Evolutionary conservation across 495 filamentous ascomycete species (phyloP).

Genomic region (Cercophora newfieldiana): DNA sequence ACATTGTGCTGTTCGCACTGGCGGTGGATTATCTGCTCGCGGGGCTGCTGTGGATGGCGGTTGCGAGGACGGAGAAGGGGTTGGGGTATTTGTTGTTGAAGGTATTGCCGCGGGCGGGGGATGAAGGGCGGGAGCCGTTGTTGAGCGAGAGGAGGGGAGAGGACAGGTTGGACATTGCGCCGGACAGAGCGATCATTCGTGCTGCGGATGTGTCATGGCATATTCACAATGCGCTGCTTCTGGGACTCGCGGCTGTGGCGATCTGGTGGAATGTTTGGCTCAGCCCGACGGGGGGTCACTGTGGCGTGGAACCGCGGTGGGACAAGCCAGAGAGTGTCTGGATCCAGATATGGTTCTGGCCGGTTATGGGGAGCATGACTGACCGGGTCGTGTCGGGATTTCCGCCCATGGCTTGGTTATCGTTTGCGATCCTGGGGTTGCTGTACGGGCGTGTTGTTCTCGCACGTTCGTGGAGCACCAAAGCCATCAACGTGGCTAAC

Average conservation of each 20-base stretch:
- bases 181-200: conserved; percentile 27
- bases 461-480: conserved; percentile 25
- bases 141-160: conserved; percentile 5
- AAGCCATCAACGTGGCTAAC: conserved; percentile 27
- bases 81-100: conserved; percentile 24
- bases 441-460: conserved; percentile 38
- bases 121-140: conserved; percentile 27
- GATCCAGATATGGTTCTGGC: conserved; percentile 33
- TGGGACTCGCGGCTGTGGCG: conserved; percentile 23
- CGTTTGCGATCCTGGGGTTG: conserved; percentile 38
- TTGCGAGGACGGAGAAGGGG: conserved; percentile 25
- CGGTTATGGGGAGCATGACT: not conserved
- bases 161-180: conserved; percentile 13
- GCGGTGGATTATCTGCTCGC: conserved; percentile 38
- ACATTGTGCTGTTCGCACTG: conserved; percentile 35
- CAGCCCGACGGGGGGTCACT: conserved; percentile 33
- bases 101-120: conserved; percentile 21
- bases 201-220: conserved; percentile 36
- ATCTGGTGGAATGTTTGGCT: conserved; percentile 41
- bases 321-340: conserved; percentile 17
- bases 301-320: conserved; percentile 13
- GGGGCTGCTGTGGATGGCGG: conserved; percentile 32
- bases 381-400: conserved; percentile 29
- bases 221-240: conserved; percentile 29
- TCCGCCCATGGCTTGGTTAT: conserved; percentile 39